Evolutionary conservation across 2,329 filamentous ascomycete genomes (phyloP).

Genomic region (Cladosporium sp.): DNA sequence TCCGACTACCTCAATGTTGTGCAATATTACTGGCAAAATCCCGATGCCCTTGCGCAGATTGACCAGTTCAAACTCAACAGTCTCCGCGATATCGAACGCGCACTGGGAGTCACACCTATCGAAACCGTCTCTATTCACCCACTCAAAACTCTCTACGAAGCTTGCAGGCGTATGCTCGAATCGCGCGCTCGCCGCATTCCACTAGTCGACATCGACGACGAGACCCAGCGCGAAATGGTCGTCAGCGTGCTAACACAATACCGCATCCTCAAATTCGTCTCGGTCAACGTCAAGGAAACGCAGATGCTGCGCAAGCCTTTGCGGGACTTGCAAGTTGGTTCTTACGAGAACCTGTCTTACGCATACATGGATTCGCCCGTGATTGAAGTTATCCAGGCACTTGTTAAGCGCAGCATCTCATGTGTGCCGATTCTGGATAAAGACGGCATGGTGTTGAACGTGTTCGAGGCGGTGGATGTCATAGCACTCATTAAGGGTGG

Average conservation of each 20-base stretch:
- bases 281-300: slow-evolving; percentile 88
- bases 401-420: slow-evolving; percentile 90
- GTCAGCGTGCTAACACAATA: slow-evolving; percentile 98
- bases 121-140: slow-evolving; percentile 97
- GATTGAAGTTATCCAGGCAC: slow-evolving; percentile 87
- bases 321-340: slow-evolving; percentile 77
- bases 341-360: slow-evolving; percentile 75
- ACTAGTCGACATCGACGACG: slow-evolving; percentile 87
- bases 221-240: slow-evolving; percentile 86
- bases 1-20: slow-evolving; percentile 99
- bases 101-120: slow-evolving; percentile 82
- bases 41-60: slow-evolving; percentile 80
- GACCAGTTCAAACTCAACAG: slow-evolving; percentile 92
- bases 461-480: slow-evolving; percentile 96
- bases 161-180: slow-evolving; percentile 88
- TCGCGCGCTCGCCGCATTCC: slow-evolving; percentile 92
- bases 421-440: slow-evolving; percentile 89
- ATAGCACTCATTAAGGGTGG: slow-evolving; percentile 93
- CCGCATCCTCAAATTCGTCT: slow-evolving; percentile 96
- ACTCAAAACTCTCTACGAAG: slow-evolving; percentile 85
- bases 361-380: slow-evolving; percentile 86
- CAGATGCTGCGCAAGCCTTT: slow-evolving; percentile 84
- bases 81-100: slow-evolving; percentile 90
- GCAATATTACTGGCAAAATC: slow-evolving; percentile 98
- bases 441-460: slow-evolving; percentile 77